A percentile compares a stretch with the other conserved stretches of the same genome.
These are phyloP conservation scores for Tuber melanosporum DNA, from an alignment of 495 filamentous ascomycete genomes.

Conservation along the genomic window DNA sequence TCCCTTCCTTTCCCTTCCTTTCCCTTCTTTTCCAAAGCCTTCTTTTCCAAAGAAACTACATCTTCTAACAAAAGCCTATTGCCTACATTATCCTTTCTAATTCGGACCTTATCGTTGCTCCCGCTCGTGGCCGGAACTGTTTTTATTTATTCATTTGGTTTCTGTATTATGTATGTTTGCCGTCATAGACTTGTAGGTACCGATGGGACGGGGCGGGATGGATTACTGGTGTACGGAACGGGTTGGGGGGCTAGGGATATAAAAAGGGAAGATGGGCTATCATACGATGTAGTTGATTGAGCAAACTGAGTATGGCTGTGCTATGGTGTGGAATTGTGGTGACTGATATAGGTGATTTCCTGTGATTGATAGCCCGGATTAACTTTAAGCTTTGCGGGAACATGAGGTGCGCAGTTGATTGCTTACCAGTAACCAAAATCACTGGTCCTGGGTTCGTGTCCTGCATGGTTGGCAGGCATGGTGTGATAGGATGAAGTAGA, in stretches of 20 bases:
- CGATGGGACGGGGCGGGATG: neutral
- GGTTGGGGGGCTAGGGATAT: neutral
- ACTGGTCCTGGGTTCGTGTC: neutral
- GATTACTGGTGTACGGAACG: neutral
- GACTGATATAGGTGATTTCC: neutral
- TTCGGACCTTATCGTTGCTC: neutral
- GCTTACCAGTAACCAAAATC: neutral
- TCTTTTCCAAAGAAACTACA: neutral
- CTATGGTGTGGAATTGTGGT: neutral
- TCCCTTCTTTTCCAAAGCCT: neutral
- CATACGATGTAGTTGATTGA: neutral
- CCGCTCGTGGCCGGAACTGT: neutral
- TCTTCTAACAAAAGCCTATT: neutral
- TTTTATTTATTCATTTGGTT: neutral
- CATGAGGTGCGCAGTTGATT: neutral
- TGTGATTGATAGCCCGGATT: neutral
- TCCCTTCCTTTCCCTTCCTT: neutral
- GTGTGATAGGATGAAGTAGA: neutral
- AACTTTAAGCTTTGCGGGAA: neutral
- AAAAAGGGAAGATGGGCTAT: neutral
- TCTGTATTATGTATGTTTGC: slow-evolving; percentile 4
- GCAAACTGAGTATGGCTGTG: neutral
- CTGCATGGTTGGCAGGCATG: neutral
- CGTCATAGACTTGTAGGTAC: neutral
- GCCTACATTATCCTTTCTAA: neutral